phyloP scores from a whole-genome alignment of 108 stramenopile species.

The Fistulifera solaris region DNA sequence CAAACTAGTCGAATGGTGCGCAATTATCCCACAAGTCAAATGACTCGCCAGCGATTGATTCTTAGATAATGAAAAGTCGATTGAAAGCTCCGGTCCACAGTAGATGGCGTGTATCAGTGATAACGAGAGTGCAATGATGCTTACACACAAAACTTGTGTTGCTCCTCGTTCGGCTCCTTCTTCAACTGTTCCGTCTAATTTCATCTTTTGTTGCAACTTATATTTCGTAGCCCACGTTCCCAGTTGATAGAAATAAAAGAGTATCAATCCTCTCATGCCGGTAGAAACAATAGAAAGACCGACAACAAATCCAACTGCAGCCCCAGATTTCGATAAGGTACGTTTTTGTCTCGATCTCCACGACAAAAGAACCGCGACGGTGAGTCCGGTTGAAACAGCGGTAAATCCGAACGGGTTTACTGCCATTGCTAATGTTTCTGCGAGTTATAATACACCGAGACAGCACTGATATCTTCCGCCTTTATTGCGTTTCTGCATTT shows the following conservation, averaged over 20 bases:
- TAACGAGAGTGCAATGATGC: slow-evolving; percentile 39
- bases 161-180: slow-evolving; percentile 42
- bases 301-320: slow-evolving; percentile 51
- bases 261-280: slow-evolving; percentile 53
- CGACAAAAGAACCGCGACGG: slow-evolving; percentile 30
- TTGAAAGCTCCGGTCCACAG: slow-evolving; percentile 47
- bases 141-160: slow-evolving; percentile 64
- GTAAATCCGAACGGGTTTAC: slow-evolving; percentile 40
- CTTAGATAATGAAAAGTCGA: slow-evolving; percentile 19
- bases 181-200: slow-evolving; percentile 36
- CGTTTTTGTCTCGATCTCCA: slow-evolving; percentile 31
- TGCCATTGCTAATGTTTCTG: too few species aligned
- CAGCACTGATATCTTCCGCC: too few species aligned
- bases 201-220: slow-evolving; percentile 33
- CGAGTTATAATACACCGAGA: too few species aligned
- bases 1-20: slow-evolving; percentile 72
- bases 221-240: slow-evolving; percentile 70
- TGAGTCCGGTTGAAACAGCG: slow-evolving; percentile 14
- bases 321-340: slow-evolving; percentile 51
- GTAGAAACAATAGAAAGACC: slow-evolving; percentile 54
- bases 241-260: slow-evolving; percentile 71
- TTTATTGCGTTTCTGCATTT: too few species aligned
- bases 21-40: slow-evolving; percentile 54
- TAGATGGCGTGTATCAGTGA: slow-evolving; percentile 39
- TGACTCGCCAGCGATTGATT: slow-evolving; percentile 22